Percentiles rank a stretch among this genome's conserved stretches.
Conservation (phyloP, 352 stramenopile species). For the Phytopythium delawarense region DNA sequence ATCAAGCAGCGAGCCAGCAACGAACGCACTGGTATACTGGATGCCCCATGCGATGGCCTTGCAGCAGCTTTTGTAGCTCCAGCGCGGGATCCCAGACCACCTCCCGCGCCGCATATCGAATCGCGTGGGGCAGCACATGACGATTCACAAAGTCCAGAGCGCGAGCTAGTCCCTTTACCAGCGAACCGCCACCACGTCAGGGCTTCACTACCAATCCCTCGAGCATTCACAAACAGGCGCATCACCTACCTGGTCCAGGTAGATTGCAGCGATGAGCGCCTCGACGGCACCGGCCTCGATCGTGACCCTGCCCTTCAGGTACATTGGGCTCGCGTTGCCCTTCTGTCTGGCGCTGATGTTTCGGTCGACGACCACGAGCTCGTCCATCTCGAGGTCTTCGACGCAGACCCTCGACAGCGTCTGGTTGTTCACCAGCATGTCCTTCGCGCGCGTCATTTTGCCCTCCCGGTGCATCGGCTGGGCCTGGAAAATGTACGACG, state of each 20-base stretch:
- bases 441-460: conserved; percentile 44
- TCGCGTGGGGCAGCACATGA: conserved; percentile 30
- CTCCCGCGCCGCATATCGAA: conserved; percentile 32
- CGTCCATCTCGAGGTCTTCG: conserved; percentile 36
- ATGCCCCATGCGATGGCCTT: conserved; percentile 40
- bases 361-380: conserved; percentile 32
- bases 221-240: not conserved
- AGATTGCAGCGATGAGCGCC: conserved; percentile 46
- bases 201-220: not conserved
- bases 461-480: conserved; percentile 49
- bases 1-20: not conserved
- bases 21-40: conserved; percentile 35
- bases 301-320: conserved; percentile 35
- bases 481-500: conserved; percentile 54
- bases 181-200: not conserved
- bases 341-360: conserved; percentile 19
- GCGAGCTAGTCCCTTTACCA: conserved; percentile 26
- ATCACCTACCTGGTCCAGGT: conserved; percentile 38
- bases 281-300: conserved; percentile 57
- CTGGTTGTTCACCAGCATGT: conserved; percentile 51
- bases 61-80: conserved; percentile 41
- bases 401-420: conserved; percentile 48
- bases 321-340: conserved; percentile 10
- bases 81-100: conserved; percentile 28
- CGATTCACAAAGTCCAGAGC: conserved; percentile 48